Conservation (phyloP, 2,329 filamentous ascomycete genomes). For the Colletotrichum lini region DNA sequence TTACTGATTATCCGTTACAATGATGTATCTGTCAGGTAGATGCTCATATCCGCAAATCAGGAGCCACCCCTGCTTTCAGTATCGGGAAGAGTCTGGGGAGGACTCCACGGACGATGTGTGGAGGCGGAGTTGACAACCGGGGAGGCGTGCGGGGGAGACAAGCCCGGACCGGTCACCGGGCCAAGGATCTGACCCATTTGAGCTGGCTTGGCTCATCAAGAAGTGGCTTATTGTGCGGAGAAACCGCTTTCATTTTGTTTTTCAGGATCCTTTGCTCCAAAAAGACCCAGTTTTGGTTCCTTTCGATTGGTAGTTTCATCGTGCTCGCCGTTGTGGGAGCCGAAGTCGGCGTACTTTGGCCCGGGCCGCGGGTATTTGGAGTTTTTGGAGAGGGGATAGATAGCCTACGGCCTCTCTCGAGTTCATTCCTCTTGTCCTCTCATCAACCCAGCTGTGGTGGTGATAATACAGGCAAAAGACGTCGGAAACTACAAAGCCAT, state of each 20-base stretch:
- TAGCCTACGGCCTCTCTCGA: not conserved
- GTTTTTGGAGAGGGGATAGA: not conserved
- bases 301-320: not conserved
- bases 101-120: slow-evolving; percentile 14
- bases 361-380: not conserved
- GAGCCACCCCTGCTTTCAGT: not conserved
- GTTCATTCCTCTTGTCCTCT: not conserved
- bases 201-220: slow-evolving; percentile 15
- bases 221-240: slow-evolving; percentile 6
- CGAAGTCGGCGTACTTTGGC: slow-evolving; percentile 9
- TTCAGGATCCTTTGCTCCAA: not conserved
- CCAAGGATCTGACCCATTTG: not conserved
- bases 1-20: not conserved
- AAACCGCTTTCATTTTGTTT: not conserved
- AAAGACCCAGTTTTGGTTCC: slow-evolving; percentile 9
- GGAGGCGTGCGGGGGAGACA: slow-evolving; percentile 32
- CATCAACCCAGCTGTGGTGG: not conserved
- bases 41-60: not conserved
- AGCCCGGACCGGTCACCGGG: slow-evolving; percentile 37
- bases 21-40: not conserved
- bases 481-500: slow-evolving; percentile 33
- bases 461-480: not conserved
- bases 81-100: not conserved
- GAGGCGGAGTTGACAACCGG: slow-evolving; percentile 29
- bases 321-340: not conserved